These are phyloP conservation scores for Calocybe gangraenosa DNA, from an alignment of 768 basidiomycete species.

Conservation along the genomic window DNA sequence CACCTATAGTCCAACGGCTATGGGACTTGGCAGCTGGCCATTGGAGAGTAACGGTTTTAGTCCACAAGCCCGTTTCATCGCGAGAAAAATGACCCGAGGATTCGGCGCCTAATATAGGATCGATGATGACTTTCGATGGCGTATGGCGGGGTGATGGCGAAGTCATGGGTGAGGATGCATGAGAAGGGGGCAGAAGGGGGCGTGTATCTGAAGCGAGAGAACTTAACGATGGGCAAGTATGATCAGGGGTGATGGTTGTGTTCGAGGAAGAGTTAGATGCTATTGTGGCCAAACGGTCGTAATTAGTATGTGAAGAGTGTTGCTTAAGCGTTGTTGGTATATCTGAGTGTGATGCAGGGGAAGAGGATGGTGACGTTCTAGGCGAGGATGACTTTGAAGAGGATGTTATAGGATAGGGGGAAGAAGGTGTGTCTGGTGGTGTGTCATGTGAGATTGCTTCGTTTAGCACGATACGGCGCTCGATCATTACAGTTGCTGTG, in stretches of 20 bases:
- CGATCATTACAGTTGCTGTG: constrained; percentile 59
- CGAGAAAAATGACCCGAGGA: constrained; percentile 53
- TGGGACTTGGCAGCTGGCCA: constrained; percentile 69
- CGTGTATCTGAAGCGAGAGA: constrained; percentile 27
- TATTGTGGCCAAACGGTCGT: constrained; percentile 17
- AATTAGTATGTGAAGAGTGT: constrained; percentile 12
- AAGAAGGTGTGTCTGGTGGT: constrained; percentile 17
- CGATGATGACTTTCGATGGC: constrained; percentile 39
- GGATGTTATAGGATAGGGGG: constrained; percentile 19
- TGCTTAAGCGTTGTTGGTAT: constrained; percentile 23
- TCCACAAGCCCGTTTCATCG: constrained; percentile 56
- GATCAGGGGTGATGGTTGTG: constrained; percentile 38
- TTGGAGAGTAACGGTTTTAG: constrained; percentile 61
- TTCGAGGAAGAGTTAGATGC: constrained; percentile 29
- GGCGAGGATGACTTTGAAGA: constrained; percentile 15
- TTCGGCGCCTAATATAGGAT: constrained; percentile 54
- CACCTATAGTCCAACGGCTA: constrained; percentile 76
- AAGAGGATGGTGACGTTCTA: constrained; percentile 22
- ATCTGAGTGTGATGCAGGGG: constrained; percentile 28
- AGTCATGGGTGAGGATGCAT: constrained; percentile 15
- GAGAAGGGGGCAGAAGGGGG: constrained; percentile 21
- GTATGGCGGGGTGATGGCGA: constrained; percentile 17
- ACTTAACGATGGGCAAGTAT: constrained; percentile 26
- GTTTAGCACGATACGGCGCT: constrained; percentile 65
- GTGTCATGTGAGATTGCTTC: constrained; percentile 28